These are phyloP conservation scores for Cystobasidium slooffiae DNA, from an alignment of 1,284 basidiomycete genomes.

Conservation along the genomic window DNA sequence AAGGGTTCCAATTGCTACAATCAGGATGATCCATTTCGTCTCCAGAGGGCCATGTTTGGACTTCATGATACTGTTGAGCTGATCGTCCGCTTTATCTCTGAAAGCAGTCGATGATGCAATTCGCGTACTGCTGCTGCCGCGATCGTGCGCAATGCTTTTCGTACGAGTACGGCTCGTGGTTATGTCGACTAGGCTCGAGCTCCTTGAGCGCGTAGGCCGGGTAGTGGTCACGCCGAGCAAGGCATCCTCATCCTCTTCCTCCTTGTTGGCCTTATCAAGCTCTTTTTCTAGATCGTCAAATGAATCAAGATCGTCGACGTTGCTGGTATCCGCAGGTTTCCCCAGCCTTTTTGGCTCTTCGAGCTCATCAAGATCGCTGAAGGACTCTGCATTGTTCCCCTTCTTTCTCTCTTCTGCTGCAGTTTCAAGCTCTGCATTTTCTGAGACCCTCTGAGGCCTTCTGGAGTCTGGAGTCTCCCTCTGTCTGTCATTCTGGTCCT, in stretches of 20 bases:
- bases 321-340: too few species aligned
- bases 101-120: neutral
- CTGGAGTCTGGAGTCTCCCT: neutral
- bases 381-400: too few species aligned
- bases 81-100: slow-evolving; percentile 16
- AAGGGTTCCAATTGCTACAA: slow-evolving; percentile 3
- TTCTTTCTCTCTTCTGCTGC: too few species aligned
- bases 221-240: too few species aligned
- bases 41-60: slow-evolving; percentile 12
- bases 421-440: too few species aligned
- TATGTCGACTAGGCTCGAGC: neutral
- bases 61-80: slow-evolving; percentile 13
- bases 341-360: too few species aligned
- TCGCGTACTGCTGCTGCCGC: neutral
- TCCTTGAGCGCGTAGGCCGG: neutral
- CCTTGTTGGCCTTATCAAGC: too few species aligned
- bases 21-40: slow-evolving; percentile 32
- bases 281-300: too few species aligned
- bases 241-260: too few species aligned
- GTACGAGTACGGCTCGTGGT: neutral
- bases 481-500: neutral
- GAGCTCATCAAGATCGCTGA: too few species aligned
- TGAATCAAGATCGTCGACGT: too few species aligned
- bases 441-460: neutral
- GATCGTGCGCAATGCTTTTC: neutral